Percentiles rank a stretch among this genome's conserved stretches.
Conservation (phyloP, 2,329 filamentous ascomycete genomes). For the Elsinoe arachidis region DNA sequence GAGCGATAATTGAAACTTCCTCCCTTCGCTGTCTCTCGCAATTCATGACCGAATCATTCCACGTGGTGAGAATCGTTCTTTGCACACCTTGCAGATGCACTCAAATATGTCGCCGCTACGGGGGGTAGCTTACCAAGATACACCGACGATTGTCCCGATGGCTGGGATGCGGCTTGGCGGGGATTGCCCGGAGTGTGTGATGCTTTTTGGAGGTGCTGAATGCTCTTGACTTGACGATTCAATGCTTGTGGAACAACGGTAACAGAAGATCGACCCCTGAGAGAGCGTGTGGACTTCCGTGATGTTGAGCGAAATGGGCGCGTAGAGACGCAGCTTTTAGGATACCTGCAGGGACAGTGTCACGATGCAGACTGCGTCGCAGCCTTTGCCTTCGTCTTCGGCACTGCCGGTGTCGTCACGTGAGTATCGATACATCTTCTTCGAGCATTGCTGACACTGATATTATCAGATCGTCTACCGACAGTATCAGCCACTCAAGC, state of each 20-base stretch:
- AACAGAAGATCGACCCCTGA: too few relatives aligned
- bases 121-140: constrained; percentile 8
- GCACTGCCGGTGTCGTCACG: constrained; percentile 29
- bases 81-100: background rate
- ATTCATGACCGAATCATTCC: background rate
- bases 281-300: too few relatives aligned
- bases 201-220: too few relatives aligned
- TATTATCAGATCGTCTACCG: constrained; percentile 57
- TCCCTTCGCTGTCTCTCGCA: background rate
- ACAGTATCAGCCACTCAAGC: constrained; percentile 69
- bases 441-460: background rate
- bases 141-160: too few relatives aligned
- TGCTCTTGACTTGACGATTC: too few relatives aligned
- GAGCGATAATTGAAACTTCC: background rate
- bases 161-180: too few relatives aligned
- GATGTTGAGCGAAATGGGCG: too few relatives aligned
- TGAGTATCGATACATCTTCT: constrained; percentile 20
- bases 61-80: background rate
- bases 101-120: background rate
- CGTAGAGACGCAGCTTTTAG: too few relatives aligned
- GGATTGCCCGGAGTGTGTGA: too few relatives aligned
- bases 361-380: background rate
- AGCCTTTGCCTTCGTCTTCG: background rate
- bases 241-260: too few relatives aligned
- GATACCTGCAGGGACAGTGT: too few relatives aligned